Evolutionary conservation across 306 rosid species (phyloP).

Genomic region (Ochetophila trinervis): DNA sequence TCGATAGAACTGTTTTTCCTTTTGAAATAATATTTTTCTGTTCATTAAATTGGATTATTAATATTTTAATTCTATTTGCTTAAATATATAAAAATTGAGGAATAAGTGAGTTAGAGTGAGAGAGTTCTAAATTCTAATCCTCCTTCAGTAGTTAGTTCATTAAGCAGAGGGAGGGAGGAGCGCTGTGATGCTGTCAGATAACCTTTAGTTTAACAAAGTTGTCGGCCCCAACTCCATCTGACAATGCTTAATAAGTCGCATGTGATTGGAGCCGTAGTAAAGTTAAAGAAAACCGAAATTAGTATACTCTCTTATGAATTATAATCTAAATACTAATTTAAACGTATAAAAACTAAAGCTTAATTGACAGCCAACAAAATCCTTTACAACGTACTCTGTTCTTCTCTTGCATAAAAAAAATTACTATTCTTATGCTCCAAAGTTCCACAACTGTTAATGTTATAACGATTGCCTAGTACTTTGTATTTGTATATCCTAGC

Average conservation of each 20-base stretch:
- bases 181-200: slow-evolving; percentile 22
- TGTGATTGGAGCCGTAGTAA: slow-evolving; percentile 33
- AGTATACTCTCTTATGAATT: neutral
- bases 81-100: no score
- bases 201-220: slow-evolving; percentile 30
- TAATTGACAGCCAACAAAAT: slow-evolving; percentile 19
- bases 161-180: neutral
- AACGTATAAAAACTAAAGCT: neutral
- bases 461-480: neutral
- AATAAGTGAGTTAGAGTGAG: neutral
- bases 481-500: neutral
- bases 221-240: slow-evolving; percentile 31
- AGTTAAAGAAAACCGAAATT: neutral
- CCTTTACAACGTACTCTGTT: neutral
- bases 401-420: neutral
- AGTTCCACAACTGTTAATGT: neutral
- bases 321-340: neutral
- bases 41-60: no score
- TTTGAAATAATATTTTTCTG: no score
- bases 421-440: neutral
- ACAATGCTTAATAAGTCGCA: slow-evolving; percentile 37
- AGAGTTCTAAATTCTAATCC: neutral
- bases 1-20: no score
- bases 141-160: no score
- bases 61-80: no score